These are phyloP conservation scores for Coemansia sp. DNA, from an alignment of 192 early-diverging fungal species.

Conservation along the genomic window DNA sequence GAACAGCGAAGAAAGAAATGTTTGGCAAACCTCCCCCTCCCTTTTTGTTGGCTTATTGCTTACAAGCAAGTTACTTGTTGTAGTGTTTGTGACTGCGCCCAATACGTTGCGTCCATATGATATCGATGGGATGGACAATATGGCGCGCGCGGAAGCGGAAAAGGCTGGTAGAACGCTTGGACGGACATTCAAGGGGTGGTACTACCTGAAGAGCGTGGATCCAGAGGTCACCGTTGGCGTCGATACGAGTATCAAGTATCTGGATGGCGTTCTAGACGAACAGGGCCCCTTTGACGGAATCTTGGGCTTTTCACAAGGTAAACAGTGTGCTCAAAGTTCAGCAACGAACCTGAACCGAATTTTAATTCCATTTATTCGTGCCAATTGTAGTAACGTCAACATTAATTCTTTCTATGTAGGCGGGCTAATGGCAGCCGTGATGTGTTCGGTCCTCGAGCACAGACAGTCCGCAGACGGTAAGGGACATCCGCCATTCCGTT, in stretches of 20 bases:
- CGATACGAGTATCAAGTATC: constrained; percentile 28
- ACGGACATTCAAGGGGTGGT: constrained; percentile 33
- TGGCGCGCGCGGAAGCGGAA: constrained; percentile 23
- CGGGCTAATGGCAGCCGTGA: constrained; percentile 37
- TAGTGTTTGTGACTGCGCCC: constrained; percentile 48
- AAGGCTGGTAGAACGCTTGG: constrained; percentile 21
- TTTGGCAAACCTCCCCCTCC: too few species aligned
- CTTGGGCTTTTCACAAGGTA: constrained; percentile 51
- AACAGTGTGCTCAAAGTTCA: not conserved
- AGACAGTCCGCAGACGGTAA: constrained; percentile 2
- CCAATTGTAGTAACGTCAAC: not conserved
- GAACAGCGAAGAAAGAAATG: not conserved
- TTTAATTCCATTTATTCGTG: too few species aligned
- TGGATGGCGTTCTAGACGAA: constrained; percentile 22
- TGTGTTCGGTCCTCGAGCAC: constrained; percentile 37
- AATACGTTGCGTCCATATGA: constrained; percentile 44
- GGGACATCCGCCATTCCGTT: constrained; percentile 28
- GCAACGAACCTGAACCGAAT: not conserved
- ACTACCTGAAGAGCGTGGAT: constrained; percentile 26
- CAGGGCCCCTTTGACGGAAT: constrained; percentile 53
- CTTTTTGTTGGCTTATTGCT: too few species aligned
- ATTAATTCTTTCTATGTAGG: constrained; percentile 19
- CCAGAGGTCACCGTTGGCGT: constrained; percentile 34
- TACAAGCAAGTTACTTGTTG: not conserved
- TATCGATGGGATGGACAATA: constrained; percentile 37